Percentiles rank a stretch among this genome's conserved stretches.
phyloP scores from a whole-genome alignment of 495 filamentous ascomycete species.

The Trichoderma gamsii region DNA sequence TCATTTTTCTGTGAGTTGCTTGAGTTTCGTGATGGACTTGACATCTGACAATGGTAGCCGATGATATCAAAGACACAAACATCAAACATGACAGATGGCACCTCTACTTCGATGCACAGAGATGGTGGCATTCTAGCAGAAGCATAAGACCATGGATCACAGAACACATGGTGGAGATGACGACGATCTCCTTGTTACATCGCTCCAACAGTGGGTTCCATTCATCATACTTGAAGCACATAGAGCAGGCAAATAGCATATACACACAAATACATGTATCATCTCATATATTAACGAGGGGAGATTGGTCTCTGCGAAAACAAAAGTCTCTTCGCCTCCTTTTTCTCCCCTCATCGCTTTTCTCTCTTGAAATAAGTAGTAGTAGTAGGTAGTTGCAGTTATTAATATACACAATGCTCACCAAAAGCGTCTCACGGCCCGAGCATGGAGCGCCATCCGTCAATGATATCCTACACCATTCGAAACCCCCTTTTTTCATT shows the following conservation, averaged over 20 bases:
- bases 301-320: constrained; percentile 7
- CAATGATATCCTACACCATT: neutral
- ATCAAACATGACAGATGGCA: neutral
- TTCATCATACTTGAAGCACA: neutral
- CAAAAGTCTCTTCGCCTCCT: neutral
- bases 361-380: neutral
- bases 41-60: constrained; percentile 3
- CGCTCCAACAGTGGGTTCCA: too few relatives aligned
- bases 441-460: neutral
- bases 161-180: too few relatives aligned
- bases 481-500: neutral
- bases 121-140: too few relatives aligned
- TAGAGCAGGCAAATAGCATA: neutral
- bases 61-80: neutral
- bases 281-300: neutral
- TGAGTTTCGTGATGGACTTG: neutral
- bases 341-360: neutral
- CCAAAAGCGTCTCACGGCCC: neutral
- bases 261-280: neutral
- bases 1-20: neutral
- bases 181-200: too few relatives aligned
- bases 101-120: neutral
- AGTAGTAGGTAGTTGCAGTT: neutral
- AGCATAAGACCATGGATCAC: too few relatives aligned
- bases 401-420: neutral